Conservation (phyloP, 1,284 basidiomycete species). For the Austroboletus olivaceoglutinosus region DNA sequence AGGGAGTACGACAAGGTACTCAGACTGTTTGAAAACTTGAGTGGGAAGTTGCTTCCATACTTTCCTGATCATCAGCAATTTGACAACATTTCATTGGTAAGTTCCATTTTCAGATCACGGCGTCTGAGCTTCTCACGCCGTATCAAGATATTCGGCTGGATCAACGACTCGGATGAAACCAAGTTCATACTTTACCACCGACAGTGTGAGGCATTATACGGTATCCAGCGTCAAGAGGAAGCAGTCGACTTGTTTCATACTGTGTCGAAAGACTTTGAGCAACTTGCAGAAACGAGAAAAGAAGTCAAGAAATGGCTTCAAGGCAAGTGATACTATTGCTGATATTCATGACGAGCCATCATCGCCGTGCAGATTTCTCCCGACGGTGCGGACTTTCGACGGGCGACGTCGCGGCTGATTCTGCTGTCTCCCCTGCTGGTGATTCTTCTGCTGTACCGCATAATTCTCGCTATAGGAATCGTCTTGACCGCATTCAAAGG, state of each 20-base stretch:
- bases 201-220: background rate
- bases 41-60: background rate
- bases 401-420: no score
- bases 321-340: background rate
- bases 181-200: background rate
- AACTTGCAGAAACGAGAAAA: background rate
- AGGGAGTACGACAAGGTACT: background rate
- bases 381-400: no score
- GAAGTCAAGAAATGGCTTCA: background rate
- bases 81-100: background rate
- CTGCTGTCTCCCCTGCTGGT: no score
- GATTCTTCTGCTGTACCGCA: no score
- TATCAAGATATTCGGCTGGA: background rate
- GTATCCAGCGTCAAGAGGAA: background rate
- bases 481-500: no score
- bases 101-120: background rate
- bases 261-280: background rate
- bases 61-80: background rate
- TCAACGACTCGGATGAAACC: background rate
- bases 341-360: no score
- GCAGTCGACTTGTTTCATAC: background rate
- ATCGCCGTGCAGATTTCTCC: no score
- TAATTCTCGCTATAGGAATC: no score
- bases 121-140: background rate
- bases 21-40: background rate